Base-by-base conservation (phyloP, 352 stramenopile species). In the Aphanomyces invadans region DNA sequence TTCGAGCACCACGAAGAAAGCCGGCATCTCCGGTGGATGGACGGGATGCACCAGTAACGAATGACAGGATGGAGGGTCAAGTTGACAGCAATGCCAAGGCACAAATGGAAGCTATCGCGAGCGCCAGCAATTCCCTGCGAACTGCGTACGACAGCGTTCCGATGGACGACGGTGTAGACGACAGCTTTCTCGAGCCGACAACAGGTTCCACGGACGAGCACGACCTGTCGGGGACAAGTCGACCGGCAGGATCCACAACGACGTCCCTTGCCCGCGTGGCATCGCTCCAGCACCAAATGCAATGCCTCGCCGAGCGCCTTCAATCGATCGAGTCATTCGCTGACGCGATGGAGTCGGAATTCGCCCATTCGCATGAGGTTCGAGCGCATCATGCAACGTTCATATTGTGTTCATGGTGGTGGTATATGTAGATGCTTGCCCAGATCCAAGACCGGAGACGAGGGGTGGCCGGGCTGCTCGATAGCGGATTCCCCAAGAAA, bases 301-400 rank as follows among this genome's bases (percentile, higher is more conserved):
- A 67, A 25, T n/a, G 17, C 60, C 44, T 67, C 32, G 42, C 42
- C 9, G n/a, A 42, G 44, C 29, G 46, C 17, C 49, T 67, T 2
- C 15, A 36, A 42, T n/a, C 42, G 17, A 67, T 67, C 45, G 60
- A 67, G 29, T 21, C 48, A 26, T 67, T 67, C 25, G 60, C 60
- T 17, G 49, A 67, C 38, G 44, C 44, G 19, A 67, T 67, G 29
- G 60, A 67, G 4, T 32, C 28, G 26, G 60, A 67, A 1, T 67
- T 67, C 45, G 5, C 45, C 3, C 38, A 44, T 5, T 67, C 60
- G n/a, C 60, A 67, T 44, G 32, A 67, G 46, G 60, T 67, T 12
- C 9, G 4, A 15, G 17, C 10, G 11, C 29, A 59, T 32, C 59
- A 31, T 21, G 0, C n/a, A n/a, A n/a, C n/a, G n/a, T n/a, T n/a